These are phyloP conservation scores for Saitozyma sp. DNA, from an alignment of 768 basidiomycete genomes.

Conservation along the genomic window DNA sequence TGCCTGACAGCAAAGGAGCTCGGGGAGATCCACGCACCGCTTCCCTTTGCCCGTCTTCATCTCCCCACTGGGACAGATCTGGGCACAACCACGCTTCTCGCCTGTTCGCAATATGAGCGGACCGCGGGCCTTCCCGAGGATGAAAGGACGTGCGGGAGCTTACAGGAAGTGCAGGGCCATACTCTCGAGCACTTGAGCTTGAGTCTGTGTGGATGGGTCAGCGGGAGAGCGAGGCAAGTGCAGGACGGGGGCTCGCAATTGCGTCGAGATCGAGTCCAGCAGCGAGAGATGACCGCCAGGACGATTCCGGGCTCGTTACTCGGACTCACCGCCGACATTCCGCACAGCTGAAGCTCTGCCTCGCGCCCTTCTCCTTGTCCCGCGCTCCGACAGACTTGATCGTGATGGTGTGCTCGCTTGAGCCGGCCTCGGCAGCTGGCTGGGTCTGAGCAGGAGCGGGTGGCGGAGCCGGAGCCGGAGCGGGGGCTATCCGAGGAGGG, in stretches of 20 bases:
- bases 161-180: conserved; percentile 50
- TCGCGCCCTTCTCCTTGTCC: conserved; percentile 7
- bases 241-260: background rate
- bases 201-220: conserved; percentile 19
- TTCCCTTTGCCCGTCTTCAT: conserved; percentile 48
- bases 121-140: background rate
- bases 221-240: too few species aligned
- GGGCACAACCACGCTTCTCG: conserved; percentile 45
- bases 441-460: too few species aligned
- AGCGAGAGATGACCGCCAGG: too few species aligned
- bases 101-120: conserved; percentile 14
- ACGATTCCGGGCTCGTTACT: background rate
- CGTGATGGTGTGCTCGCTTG: too few species aligned
- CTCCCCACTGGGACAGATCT: conserved; percentile 49
- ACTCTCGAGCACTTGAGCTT: conserved; percentile 49
- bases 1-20: background rate
- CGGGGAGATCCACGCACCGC: conserved; percentile 21
- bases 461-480: too few species aligned
- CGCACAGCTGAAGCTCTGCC: conserved; percentile 47
- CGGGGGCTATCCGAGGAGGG: too few species aligned
- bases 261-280: background rate
- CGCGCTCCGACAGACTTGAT: too few species aligned
- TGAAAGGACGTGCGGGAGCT: background rate
- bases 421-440: too few species aligned
- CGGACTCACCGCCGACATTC: conserved; percentile 44